Evolutionary conservation across 2,329 filamentous ascomycete species (phyloP), one percentile per base, ranked within the genome.

Genomic region (Aureobasidium namibiae): DNA sequence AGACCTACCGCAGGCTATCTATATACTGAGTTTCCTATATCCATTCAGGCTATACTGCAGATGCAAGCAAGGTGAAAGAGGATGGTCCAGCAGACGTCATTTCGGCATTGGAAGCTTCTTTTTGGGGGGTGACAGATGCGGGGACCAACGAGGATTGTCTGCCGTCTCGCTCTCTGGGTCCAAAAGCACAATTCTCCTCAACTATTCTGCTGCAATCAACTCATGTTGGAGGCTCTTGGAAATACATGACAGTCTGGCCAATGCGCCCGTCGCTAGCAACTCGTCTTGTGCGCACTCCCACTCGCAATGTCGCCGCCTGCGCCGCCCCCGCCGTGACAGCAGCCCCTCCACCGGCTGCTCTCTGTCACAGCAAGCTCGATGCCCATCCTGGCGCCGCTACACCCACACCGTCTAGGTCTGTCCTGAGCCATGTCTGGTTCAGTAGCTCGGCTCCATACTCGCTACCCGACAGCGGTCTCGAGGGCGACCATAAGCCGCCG

Each of bases 401-500:
- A 1, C 16, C 33, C 2, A n/a, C 7, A 3, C 21, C 42, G 2
- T 18, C 18, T 10, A 46, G 29, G 16, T 29, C 54, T 46, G 9
- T 39, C 6, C 6, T 54, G 3, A 31, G 18, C 33, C 13, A 57
- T 46, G 54, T 48, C 54, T 57, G 54, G 54, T 57, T 57, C 54
- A 48, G 31, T 23, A 57, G 54, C 44, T 57, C 54, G 14, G 18
- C 54, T 8, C 54, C 31, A 8, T 24, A 21, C 16, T 16, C 26
- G 11, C 26, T 42, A 1, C 8, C 42, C 9, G 42, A 57, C 4
- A 48, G 10, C 11, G 33, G 33, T 16, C 16, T 26, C 14, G 38
- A 45, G 14, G 60, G 61, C 53, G 69, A 72, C 58, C 65, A 69
- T 54, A 75, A 78, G 64, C 78, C 79, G 10, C 78, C 80, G 26